Percentiles rank a stretch among this genome's conserved stretches.
Conservation (phyloP, 768 basidiomycete genomes). For the Pleurotus giganteus region DNA sequence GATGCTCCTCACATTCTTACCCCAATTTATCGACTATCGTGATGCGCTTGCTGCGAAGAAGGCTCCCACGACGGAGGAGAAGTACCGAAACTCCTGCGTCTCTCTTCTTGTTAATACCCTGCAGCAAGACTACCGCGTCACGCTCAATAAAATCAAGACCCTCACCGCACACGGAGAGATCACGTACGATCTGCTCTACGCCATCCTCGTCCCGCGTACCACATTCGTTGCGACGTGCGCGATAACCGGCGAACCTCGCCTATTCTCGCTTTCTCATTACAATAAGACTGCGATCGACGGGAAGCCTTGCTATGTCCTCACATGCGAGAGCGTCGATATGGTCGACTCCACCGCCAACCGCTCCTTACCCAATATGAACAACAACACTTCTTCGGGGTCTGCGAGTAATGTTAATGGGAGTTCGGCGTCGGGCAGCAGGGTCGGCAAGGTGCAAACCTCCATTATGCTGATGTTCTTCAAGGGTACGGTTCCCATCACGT, state of each 20-base stretch:
- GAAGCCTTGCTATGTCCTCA: conserved; percentile 39
- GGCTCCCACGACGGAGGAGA: conserved; percentile 36
- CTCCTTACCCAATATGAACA: background rate
- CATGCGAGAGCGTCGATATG: conserved; percentile 51
- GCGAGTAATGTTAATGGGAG: conserved; percentile 21
- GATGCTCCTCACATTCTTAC: conserved; percentile 52
- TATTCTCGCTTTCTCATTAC: conserved; percentile 44
- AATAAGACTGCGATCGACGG: conserved; percentile 33
- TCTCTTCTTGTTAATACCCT: conserved; percentile 50
- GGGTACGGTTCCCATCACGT: conserved; percentile 49
- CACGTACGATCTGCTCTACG: conserved; percentile 52
- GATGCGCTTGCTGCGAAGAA: conserved; percentile 36
- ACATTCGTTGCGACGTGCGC: conserved; percentile 51
- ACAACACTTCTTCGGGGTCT: no score
- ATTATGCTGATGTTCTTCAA: conserved; percentile 42
- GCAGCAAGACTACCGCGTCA: conserved; percentile 46
- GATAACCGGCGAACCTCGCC: conserved; percentile 48
- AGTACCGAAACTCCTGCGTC: conserved; percentile 41
- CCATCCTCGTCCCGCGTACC: conserved; percentile 53
- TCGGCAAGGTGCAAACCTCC: conserved; percentile 38
- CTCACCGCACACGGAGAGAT: conserved; percentile 56
- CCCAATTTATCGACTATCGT: conserved; percentile 42
- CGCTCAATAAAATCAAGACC: conserved; percentile 42
- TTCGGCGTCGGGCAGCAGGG: conserved; percentile 20
- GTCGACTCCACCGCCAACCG: conserved; percentile 30